Base-by-base conservation (phyloP, 2,329 filamentous ascomycete genomes). In the Pseudopithomyces maydicus region DNA sequence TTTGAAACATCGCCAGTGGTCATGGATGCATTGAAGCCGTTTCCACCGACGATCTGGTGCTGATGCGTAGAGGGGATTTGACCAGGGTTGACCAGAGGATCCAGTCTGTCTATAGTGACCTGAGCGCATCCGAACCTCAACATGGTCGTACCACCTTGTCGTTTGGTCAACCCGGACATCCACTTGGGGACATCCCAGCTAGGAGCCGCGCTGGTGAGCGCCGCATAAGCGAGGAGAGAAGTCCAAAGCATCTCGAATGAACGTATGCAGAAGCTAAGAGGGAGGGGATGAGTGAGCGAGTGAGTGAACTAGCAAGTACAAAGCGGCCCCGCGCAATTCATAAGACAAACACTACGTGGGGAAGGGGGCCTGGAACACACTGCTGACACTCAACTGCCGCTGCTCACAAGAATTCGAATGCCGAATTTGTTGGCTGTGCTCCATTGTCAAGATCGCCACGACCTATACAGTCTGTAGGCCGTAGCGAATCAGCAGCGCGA, bases 21-120 rank as follows among this genome's bases (percentile, higher is more conserved):
- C 79, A 81, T 81, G 1, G 78, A 73, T 14, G 73, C 69, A 55
- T 81, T 80, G 71, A 81, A 81, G 0, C 77, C 78, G 58, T 81
- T 77, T 3, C 80, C 80, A 23, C 77, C 76, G 2, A 74, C 75
- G 44, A 78, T 70, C 61, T 78, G 77, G 59, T 78, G 76, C 55
- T 72, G 63, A 51, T 78, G 75, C 1, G 73, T 70, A 0, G 72
- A 74, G 2, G 67, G 73, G 1, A 66, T 53, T 29, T 64, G 59
- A 11, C 76, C 75, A 0, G 76, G 76, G 54, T 75, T 76, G 46
- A 77, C 74, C 12, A 73, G 58, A 22, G 70, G 70, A 45, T 73
- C 70, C 20, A 73, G 63, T 8, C 70, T 64, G 45, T 73, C 70
- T 49, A 73, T 70, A 42, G 71, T 68, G 10, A 66, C 64, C 47